Evolutionary conservation across 2,329 filamentous ascomycete species (phyloP).

Genomic region (Geoglossum cookeanum): DNA sequence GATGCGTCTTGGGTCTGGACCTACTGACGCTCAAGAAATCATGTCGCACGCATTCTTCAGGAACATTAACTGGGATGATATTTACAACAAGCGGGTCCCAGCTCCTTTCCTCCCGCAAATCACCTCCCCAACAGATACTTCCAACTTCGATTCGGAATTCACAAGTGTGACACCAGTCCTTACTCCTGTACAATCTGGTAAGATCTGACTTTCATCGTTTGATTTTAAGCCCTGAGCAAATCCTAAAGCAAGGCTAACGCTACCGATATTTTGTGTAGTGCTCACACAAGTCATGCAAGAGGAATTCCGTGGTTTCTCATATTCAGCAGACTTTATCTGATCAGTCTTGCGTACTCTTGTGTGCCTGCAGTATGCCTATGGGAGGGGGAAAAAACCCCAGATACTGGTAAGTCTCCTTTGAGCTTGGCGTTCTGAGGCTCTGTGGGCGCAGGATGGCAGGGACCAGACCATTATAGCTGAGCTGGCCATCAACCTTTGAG

Average conservation of each 20-base stretch:
- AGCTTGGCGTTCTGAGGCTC: not conserved
- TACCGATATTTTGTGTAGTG: slow-evolving; percentile 35
- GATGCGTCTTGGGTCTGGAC: slow-evolving; percentile 76
- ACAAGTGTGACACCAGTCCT: slow-evolving; percentile 95
- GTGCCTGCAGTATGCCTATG: not conserved
- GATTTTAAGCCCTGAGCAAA: too few species aligned
- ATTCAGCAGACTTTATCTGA: slow-evolving; percentile 77
- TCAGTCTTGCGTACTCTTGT: not conserved
- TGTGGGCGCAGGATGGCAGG: not conserved
- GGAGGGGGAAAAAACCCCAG: not conserved
- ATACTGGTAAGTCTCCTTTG: not conserved
- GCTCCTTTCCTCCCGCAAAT: slow-evolving; percentile 83
- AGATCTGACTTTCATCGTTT: slow-evolving; percentile 18
- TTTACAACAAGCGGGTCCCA: slow-evolving; percentile 82
- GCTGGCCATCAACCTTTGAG: not conserved
- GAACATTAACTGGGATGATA: slow-evolving; percentile 96
- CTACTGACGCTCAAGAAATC: slow-evolving; percentile 92
- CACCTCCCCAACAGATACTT: slow-evolving; percentile 89
- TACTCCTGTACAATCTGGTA: slow-evolving; percentile 93
- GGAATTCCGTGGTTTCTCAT: slow-evolving; percentile 97
- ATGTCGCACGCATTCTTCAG: slow-evolving; percentile 98
- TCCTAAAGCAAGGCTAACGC: slow-evolving; percentile 9
- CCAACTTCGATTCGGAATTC: slow-evolving; percentile 97
- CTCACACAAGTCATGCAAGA: slow-evolving; percentile 98
- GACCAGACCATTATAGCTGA: not conserved